Conservation (phyloP, 768 basidiomycete species). For the Tylopilus balloui region DNA sequence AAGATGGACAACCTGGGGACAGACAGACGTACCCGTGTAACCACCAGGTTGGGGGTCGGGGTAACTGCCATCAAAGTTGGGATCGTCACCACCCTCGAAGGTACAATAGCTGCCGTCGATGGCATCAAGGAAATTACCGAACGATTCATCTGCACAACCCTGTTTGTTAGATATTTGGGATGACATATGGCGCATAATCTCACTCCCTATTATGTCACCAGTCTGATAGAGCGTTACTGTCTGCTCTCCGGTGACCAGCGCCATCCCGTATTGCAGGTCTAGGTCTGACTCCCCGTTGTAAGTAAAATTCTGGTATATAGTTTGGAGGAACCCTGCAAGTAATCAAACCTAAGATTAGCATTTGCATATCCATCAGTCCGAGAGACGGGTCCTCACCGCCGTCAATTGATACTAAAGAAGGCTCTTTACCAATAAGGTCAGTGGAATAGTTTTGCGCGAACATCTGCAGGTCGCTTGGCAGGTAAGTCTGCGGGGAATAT, state of each 20-base stretch:
- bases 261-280: conserved; percentile 33
- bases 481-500: conserved; percentile 32
- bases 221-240: conserved; percentile 32
- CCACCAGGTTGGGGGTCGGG: conserved; percentile 19
- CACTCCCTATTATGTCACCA: conserved; percentile 27
- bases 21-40: neutral
- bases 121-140: conserved; percentile 38
- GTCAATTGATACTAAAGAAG: conserved; percentile 31
- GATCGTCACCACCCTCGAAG: conserved; percentile 36
- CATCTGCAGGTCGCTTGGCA: conserved; percentile 29
- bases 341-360: neutral
- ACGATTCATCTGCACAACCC: conserved; percentile 33
- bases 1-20: too few relatives aligned
- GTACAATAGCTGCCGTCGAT: conserved; percentile 36
- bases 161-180: neutral
- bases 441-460: conserved; percentile 26
- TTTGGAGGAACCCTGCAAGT: conserved; percentile 26
- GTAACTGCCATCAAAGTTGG: conserved; percentile 24
- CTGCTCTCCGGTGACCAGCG: conserved; percentile 26
- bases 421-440: conserved; percentile 23
- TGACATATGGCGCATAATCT: neutral
- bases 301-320: conserved; percentile 5
- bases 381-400: conserved; percentile 24
- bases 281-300: conserved; percentile 30
- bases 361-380: neutral